phyloP scores from a whole-genome alignment of 805 yeast species.

The Spathaspora arborariae region DNA sequence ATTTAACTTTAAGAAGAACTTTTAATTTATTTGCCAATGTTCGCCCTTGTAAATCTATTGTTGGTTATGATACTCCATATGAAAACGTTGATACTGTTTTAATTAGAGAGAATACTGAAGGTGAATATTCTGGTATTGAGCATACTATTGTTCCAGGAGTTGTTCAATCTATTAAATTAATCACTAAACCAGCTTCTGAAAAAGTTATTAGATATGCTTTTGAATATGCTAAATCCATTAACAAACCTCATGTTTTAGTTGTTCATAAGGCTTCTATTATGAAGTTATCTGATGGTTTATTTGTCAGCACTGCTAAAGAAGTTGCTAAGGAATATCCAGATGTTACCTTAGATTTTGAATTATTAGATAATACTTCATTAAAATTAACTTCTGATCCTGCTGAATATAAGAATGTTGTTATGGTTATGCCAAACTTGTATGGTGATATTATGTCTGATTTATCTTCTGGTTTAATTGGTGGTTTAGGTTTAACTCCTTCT shows the following conservation, averaged over 20 bases:
- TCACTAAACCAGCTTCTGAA: constrained; percentile 94
- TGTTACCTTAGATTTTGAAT: constrained; percentile 75
- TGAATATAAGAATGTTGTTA: constrained; percentile 81
- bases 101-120: constrained; percentile 99
- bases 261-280: constrained; percentile 98
- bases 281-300: constrained; percentile 97
- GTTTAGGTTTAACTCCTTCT: constrained; percentile 97
- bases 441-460: constrained; percentile 99
- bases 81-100: constrained; percentile 88
- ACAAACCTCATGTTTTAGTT: constrained; percentile 84
- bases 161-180: constrained; percentile 94
- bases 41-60: constrained; percentile 92
- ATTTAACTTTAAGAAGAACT: constrained; percentile 95
- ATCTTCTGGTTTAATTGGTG: constrained; percentile 97
- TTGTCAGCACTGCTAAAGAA: constrained; percentile 87
- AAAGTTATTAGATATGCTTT: constrained; percentile 96
- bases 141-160: constrained; percentile 98
- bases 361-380: constrained; percentile 93
- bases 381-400: constrained; percentile 86
- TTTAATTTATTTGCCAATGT: constrained; percentile 95
- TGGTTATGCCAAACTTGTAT: constrained; percentile 99
- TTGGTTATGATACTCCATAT: constrained; percentile 91
- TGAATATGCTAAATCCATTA: constrained; percentile 88
- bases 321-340: constrained; percentile 91
- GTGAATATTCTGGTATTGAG: constrained; percentile 99